phyloP scores from a whole-genome alignment of 2,329 filamentous ascomycete genomes.

The Chaetomiaceae sp. region DNA sequence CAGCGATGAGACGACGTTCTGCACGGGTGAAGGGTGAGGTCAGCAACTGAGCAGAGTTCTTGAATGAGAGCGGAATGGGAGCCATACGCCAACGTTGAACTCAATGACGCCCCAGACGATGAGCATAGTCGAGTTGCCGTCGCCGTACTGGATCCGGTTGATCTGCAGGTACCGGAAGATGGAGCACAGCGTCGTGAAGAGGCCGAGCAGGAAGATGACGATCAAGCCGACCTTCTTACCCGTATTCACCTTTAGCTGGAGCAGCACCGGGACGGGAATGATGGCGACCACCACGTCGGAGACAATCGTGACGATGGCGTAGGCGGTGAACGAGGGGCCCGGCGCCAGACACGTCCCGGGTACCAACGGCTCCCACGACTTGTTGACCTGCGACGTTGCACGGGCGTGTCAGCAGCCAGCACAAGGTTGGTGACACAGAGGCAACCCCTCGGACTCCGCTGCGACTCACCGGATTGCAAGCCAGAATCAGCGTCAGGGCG shows the following conservation, averaged over 20 bases:
- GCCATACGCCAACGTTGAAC: conserved; percentile 47
- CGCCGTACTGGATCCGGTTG: conserved; percentile 41
- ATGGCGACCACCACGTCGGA: conserved; percentile 45
- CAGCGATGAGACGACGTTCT: conserved; percentile 43
- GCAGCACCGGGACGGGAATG: conserved; percentile 44
- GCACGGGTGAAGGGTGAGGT: not conserved
- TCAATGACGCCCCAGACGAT: conserved; percentile 52
- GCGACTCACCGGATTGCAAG: conserved; percentile 41
- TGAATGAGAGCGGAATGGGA: not conserved
- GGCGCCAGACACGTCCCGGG: conserved; percentile 40
- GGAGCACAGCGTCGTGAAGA: conserved; percentile 51
- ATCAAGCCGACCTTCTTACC: conserved; percentile 46
- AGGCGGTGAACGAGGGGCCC: conserved; percentile 44
- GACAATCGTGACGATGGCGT: conserved; percentile 46
- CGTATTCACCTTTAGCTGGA: conserved; percentile 41
- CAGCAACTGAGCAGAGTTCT: not conserved
- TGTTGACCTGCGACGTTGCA: conserved; percentile 28
- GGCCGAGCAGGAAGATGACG: conserved; percentile 45
- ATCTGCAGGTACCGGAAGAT: conserved; percentile 48
- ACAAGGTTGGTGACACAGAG: no score
- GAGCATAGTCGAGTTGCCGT: conserved; percentile 51
- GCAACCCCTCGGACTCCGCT: not conserved
- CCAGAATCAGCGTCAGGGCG: conserved; percentile 42
- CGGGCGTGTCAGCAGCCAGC: not conserved
- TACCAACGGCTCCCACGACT: conserved; percentile 39